Evolutionary conservation across 176 grass and related monocot species (phyloP), one percentile per base, ranked within the genome.

Genomic region (Musa schizocarpa): DNA sequence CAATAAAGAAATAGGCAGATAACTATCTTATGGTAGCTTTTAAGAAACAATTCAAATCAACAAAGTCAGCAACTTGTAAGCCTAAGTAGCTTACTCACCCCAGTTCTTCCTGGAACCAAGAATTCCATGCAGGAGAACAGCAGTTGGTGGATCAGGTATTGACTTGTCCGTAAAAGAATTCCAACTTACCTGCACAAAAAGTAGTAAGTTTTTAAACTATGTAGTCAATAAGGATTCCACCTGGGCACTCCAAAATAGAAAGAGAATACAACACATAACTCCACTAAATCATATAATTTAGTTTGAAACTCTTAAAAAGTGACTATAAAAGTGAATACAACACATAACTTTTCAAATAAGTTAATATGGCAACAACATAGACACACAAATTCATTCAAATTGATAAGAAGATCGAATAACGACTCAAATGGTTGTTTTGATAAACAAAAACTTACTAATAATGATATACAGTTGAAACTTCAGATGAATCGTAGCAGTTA

Each of bases 121-220:
- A 74, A 99, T 99, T 12, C 90, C 95, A 80, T 99, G 95, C 76
- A 99, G 83, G 54, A 99, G 90, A 87, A 99, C 90, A 86, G 88
- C 87, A 56, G 95, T 99, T 75, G 95, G 88, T 79, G 95, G 95
- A 91, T 99, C 95, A 68, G 90, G 88, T 81, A 94, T 80, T 56
- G 95, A 87, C 79, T 99, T 99, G 82, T 99, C 95, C 86, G 68
- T 94, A 76, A 99, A 99, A 52, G 87, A 94, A 81, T 94, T 94
- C 95, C 95, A 92, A 54, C 93, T 80, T 52, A 99, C 90, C 95
- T 99, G 74, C 21, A 77, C 2, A 65, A 26, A 65, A 52, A 70
- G 19, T 25, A 65, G 29, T 16, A 65, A 76, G 61, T 50, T 13
- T 9, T 27, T 61, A 1, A 34, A 68, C 11, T 66, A 48, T 59